Evolutionary conservation across 2,329 filamentous ascomycete genomes (phyloP), one percentile per base, ranked within the genome.

Genomic region (Curvularia verruculosa): DNA sequence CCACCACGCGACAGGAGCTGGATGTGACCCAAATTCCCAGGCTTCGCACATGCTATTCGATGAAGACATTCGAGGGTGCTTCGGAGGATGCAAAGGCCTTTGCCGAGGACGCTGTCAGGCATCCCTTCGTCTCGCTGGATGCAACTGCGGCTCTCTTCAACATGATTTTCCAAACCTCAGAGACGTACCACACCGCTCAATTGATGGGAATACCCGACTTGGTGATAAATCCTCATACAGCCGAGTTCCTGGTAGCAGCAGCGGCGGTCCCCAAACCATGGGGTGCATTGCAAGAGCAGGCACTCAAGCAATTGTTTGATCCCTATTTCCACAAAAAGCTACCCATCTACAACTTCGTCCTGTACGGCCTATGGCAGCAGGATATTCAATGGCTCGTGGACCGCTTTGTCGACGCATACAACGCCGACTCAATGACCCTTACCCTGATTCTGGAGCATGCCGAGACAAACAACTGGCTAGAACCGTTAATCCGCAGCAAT

Each of bases 361-460:
- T 99, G 55, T 89, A 96, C 71, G 93, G 92, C 56, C 80, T 96
- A 5, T 98, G 94, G 93, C 88, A 89, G 65, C 92, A 95, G 72
- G 92, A 98, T 72, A 90, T 88, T 64, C 84, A 89, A 19, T 98
- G 92, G 89, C 90, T 98, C 15, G 88, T 89, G 9, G 85, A 88
- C 62, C 87, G 90, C 56, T 85, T 99, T 31, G 87, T 94, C 40
- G 88, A 92, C 57, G 84, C 86, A 8, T 92, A 95, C 74, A 89
- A 88, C 39, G 80, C 83, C 56, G 86, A 90, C 66, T 88, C 87
- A 2, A 85, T 87, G 55, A 84, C 88, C 49, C 82, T 93, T 36
- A 83, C 85, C 3, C 78, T 86, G 15, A 89, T 94, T 34, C 87
- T 91, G 61, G 89, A 96, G 48, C 91, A 96, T 70, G 91, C 92